Evolutionary conservation across 31 red algal species (phyloP), one percentile per base, ranked within the genome.

Genomic region (Porphyra umbilicalis): DNA sequence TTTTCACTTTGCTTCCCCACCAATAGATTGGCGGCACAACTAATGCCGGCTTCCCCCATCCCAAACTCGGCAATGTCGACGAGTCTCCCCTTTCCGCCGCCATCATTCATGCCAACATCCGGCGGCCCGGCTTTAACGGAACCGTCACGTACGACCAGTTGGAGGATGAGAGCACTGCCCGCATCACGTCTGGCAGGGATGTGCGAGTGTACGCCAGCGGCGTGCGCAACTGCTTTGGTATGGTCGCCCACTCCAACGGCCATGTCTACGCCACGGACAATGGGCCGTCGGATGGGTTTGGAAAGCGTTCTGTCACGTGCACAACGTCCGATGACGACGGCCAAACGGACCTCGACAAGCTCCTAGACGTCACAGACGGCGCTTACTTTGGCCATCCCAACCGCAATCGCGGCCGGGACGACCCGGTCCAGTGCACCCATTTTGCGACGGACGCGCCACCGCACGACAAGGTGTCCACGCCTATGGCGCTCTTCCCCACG

Each of bases 301-400:
- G 89, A 29, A 5, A 36, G 6, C 76, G 38, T 33, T 84, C 76
- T 36, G 42, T 77, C 20, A 79, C 79, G 6, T 86, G 84, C 89
- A 86, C 84, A 16, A 14, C 34, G 37, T 16, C 87, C 84, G 80
- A 80, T 7, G 33, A 74, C 1, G 80, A 37, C 36, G 83, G 86
- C 31, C 79, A 76, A 25, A 76, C 35, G 68, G 84, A 83, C 77
- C 32, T 81, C 20, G 89, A 91, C 84, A 91, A 85, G 77, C 38
- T 91, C 44, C 37, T 83, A 29, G 77, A 76, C 34, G 18, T 86
- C 13, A 75, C 78, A 10, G 75, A 79, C 29, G 84, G 84, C 57
- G 33, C 33, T 31, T 91, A 86, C 79, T 86, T 83, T 39, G 89
- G 89, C 79, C 89, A 91, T 35, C 84, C 89, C 33, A 91, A 91